Conservation (phyloP, 1,284 basidiomycete genomes). For the Vanrija humicola region DNA sequence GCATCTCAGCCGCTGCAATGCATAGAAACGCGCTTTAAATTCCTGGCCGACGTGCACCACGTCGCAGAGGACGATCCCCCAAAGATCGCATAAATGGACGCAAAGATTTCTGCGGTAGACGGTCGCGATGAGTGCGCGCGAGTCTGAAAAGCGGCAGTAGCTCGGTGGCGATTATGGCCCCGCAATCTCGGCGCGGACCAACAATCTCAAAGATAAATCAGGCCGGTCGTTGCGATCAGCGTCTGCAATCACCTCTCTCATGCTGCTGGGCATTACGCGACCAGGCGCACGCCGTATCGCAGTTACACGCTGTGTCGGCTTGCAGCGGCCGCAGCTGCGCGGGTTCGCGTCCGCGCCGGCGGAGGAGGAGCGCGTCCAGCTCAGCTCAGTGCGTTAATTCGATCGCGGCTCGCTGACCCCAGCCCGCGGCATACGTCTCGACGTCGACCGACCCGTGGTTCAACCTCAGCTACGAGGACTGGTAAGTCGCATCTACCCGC, state of each 20-base stretch:
- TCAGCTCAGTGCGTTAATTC: conserved; percentile 1
- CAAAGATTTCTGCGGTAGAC: conserved; percentile 9
- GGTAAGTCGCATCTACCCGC: conserved; percentile 54
- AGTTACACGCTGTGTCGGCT: not conserved
- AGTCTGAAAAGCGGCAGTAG: not conserved
- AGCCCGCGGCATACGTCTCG: conserved; percentile 67
- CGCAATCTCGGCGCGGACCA: not conserved
- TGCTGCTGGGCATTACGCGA: too few relatives aligned
- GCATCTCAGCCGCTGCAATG: conserved; percentile 7
- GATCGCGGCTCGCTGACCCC: not conserved
- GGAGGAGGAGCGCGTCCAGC: not conserved
- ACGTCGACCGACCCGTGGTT: conserved; percentile 81
- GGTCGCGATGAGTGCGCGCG: not conserved
- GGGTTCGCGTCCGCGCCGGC: not conserved
- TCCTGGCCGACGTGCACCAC: too few relatives aligned
- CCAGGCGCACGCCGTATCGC: too few relatives aligned
- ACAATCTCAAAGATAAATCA: too few relatives aligned
- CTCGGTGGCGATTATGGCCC: not conserved
- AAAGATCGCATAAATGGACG: not conserved
- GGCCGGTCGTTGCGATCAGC: too few relatives aligned
- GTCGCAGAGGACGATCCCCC: not conserved
- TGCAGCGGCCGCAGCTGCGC: too few relatives aligned
- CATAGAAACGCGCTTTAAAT: conserved; percentile 7
- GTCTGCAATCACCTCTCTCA: not conserved
- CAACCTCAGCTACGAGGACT: conserved; percentile 91